Percentiles rank a stretch among this genome's conserved stretches.
These are phyloP conservation scores for Purpureocillium takamizusanense DNA, from an alignment of 2,329 filamentous ascomycete genomes.

Conservation along the genomic window DNA sequence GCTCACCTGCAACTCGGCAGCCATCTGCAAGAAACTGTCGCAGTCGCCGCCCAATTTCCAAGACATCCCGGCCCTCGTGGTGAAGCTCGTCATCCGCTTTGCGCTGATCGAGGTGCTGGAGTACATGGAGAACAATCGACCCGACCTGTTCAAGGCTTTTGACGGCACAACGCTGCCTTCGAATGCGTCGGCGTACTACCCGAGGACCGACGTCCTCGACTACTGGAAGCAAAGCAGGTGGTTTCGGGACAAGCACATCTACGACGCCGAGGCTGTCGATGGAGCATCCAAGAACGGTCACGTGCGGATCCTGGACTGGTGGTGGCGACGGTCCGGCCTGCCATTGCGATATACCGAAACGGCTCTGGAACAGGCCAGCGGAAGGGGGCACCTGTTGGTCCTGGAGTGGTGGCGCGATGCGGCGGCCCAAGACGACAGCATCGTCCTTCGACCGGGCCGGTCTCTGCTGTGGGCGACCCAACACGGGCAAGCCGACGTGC, in stretches of 20 bases:
- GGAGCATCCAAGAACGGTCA: conserved; percentile 81
- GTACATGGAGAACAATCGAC: conserved; percentile 52
- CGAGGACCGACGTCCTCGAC: conserved; percentile 73
- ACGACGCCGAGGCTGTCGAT: conserved; percentile 77
- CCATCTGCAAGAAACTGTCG: conserved; percentile 67
- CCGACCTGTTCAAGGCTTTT: conserved; percentile 75
- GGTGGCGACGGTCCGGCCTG: conserved; percentile 70
- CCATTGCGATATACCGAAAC: conserved; percentile 78
- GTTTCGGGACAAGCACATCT: conserved; percentile 72
- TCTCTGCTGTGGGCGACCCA: conserved; percentile 78
- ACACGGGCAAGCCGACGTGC: conserved; percentile 65
- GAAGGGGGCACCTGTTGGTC: conserved; percentile 74
- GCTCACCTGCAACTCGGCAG: conserved; percentile 59
- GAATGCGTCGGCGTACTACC: conserved; percentile 81
- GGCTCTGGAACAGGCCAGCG: conserved; percentile 79
- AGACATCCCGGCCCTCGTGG: conserved; percentile 68
- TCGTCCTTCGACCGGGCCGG: conserved; percentile 70
- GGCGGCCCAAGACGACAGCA: conserved; percentile 45
- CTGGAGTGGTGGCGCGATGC: conserved; percentile 89
- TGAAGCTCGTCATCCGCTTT: conserved; percentile 88
- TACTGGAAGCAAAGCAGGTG: conserved; percentile 84
- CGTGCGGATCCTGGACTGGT: conserved; percentile 82
- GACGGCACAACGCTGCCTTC: conserved; percentile 79
- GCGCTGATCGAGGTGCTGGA: conserved; percentile 70
- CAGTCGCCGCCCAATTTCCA: conserved; percentile 60